Evolutionary conservation across 2,329 filamentous ascomycete species (phyloP), one percentile per base, ranked within the genome.

Genomic region (Cladophialophora bantiana): DNA sequence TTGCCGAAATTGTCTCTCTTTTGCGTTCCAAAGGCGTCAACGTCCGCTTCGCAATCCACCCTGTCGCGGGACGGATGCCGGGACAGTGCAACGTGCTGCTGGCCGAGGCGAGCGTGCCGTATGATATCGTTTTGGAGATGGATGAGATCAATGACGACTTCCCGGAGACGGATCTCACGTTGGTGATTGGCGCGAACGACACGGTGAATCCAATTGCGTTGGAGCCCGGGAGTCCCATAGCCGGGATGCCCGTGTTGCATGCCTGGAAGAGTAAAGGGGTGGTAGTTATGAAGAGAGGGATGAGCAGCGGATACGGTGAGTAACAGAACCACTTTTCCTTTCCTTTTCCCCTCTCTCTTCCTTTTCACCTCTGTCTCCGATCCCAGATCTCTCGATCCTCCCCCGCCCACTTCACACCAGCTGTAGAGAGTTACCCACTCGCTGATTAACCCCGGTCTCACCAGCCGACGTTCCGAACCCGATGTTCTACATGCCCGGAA

Each of bases 71-170:
- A 10, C 88, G 93, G 36, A 96, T 97, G 93, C 93, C 93, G 0
- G 93, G 93, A 0, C 93, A 96, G 79, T 96, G 93, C 81, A 96
- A 97, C 74, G 93, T 96, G 3, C 83, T 97, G 2, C 87, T 96
- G 13, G 93, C 93, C 0, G 93, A 97, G 78, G 93, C 93, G 0
- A 90, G 86, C 38, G 93, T 96, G 35, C 92, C 92, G 2, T 96
- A 96, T 74, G 93, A 97, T 73, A 94, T 96, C 64, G 93, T 96
- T 34, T 84, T 96, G 54, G 93, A 97, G 80, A 96, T 96, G 93
- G 93, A 96, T 73, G 93, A 97, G 82, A 96, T 96, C 80, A 97
- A 96, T 77, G 93, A 96, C 69, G 93, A 96, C 74, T 97, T 96
- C 77, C 79, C 84, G 6, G 90, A 95, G 34, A 96, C 93, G 0